Conservation (phyloP, 1,284 basidiomycete genomes). For the Inonotus hispidus region DNA sequence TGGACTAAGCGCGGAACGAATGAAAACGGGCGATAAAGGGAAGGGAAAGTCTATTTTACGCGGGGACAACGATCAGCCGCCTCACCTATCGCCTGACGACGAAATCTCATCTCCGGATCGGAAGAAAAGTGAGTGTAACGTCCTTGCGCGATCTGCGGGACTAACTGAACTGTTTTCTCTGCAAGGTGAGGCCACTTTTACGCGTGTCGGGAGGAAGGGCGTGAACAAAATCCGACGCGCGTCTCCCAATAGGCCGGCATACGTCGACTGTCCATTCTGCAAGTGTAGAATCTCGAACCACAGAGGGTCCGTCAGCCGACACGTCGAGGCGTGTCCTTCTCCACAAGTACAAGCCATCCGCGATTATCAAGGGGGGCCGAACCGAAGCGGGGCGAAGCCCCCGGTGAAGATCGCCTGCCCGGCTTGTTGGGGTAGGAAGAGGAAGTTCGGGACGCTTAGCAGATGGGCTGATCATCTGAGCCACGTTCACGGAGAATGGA, state of each 20-base stretch:
- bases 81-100: neutral
- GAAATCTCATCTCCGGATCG: neutral
- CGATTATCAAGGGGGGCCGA: neutral
- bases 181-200: neutral
- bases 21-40: neutral
- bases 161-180: neutral
- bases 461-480: neutral
- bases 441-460: neutral
- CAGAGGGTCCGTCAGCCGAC: neutral
- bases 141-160: neutral
- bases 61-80: neutral
- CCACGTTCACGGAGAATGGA: neutral
- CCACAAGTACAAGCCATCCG: neutral
- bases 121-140: neutral
- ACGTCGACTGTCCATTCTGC: neutral
- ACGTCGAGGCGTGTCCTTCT: neutral
- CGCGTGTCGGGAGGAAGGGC: neutral
- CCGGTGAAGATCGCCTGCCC: neutral
- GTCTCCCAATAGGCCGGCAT: neutral
- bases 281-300: neutral
- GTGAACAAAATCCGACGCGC: neutral
- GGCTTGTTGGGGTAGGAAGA: neutral
- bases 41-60: neutral
- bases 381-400: neutral
- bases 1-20: neutral